phyloP scores from a whole-genome alignment of 2,329 filamentous ascomycete genomes.

The Dactylellina haptotyla region DNA sequence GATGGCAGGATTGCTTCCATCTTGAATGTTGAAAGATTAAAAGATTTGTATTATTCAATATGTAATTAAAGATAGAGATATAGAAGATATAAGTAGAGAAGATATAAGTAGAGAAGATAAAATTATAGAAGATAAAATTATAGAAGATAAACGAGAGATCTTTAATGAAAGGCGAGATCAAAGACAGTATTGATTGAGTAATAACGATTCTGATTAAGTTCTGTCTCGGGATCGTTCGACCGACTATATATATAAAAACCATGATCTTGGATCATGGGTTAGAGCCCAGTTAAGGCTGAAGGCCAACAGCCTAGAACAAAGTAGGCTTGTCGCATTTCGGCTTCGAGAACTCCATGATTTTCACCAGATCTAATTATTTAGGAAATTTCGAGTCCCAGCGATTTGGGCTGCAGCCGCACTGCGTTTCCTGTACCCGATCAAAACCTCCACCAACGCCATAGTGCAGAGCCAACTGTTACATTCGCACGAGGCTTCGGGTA shows the following conservation, averaged over 20 bases:
- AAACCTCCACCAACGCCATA: background rate
- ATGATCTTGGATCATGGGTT: background rate
- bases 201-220: background rate
- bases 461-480: background rate
- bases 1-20: slow-evolving; percentile 25
- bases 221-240: background rate
- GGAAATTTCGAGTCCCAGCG: background rate
- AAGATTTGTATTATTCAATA: background rate
- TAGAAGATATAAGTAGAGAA: no score
- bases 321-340: background rate
- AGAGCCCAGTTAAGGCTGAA: no score
- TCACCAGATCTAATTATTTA: background rate
- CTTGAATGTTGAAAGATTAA: background rate
- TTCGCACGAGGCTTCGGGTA: background rate
- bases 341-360: background rate
- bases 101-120: no score
- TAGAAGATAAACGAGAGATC: no score
- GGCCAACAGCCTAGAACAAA: background rate
- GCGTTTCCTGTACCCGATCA: background rate
- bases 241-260: background rate
- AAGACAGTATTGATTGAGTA: background rate
- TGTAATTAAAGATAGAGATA: no score
- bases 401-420: background rate
- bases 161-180: background rate
- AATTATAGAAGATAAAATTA: no score